Evolutionary conservation across 1,284 basidiomycete species (phyloP).

Genomic region (Caloboletus firmus): DNA sequence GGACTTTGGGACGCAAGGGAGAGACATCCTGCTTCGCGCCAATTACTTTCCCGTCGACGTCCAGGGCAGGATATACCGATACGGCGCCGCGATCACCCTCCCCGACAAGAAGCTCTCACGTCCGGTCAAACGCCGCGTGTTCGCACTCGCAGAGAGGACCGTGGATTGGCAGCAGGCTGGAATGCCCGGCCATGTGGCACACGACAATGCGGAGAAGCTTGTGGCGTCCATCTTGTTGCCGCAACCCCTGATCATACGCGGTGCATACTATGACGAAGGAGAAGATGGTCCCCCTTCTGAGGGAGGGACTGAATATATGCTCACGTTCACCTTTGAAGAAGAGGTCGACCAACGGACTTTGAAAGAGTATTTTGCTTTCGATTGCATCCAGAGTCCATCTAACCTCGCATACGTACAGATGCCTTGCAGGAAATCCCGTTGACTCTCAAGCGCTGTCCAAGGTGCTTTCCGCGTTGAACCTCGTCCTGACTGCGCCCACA

Average conservation of each 20-base stretch:
- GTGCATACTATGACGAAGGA: slow-evolving; percentile 8
- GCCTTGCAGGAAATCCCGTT: slow-evolving; percentile 21
- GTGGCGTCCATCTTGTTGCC: slow-evolving; percentile 22
- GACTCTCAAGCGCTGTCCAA: slow-evolving; percentile 43
- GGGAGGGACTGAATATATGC: slow-evolving; percentile 6
- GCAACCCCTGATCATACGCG: slow-evolving; percentile 21
- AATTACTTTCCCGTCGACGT: slow-evolving; percentile 51
- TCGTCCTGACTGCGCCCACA: slow-evolving; percentile 48
- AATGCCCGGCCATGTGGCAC: slow-evolving; percentile 24
- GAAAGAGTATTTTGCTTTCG: slow-evolving; percentile 5
- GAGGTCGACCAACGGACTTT: slow-evolving; percentile 23
- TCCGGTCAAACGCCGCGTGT: slow-evolving; percentile 26
- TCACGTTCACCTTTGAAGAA: slow-evolving; percentile 16
- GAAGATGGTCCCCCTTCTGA: not conserved
- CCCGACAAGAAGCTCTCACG: slow-evolving; percentile 5
- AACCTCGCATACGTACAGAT: slow-evolving; percentile 19
- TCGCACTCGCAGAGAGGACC: slow-evolving; percentile 25
- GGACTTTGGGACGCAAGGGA: slow-evolving; percentile 45
- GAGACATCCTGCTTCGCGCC: slow-evolving; percentile 43
- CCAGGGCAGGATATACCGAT: slow-evolving; percentile 29
- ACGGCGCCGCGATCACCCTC: slow-evolving; percentile 18
- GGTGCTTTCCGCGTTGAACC: slow-evolving; percentile 49
- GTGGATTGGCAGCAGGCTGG: slow-evolving; percentile 18
- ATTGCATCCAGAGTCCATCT: not conserved
- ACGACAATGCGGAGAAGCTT: slow-evolving; percentile 29